phyloP scores from a whole-genome alignment of 2,329 filamentous ascomycete genomes.

The Epichloe coenophiala region DNA sequence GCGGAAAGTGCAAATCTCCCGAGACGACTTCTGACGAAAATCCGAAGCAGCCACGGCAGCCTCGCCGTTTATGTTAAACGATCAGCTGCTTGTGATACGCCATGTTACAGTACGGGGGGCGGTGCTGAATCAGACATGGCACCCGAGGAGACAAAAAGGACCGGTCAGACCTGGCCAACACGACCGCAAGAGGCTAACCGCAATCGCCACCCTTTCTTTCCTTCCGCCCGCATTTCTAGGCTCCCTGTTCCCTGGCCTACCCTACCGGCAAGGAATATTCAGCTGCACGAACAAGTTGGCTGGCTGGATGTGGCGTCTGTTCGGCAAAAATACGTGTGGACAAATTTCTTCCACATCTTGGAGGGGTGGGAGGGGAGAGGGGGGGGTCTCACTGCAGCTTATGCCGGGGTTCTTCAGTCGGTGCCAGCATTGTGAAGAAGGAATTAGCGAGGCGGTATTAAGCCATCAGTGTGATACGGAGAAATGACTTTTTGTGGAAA shows the following conservation, averaged over 20 bases:
- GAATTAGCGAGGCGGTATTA: too few species aligned
- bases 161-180: not conserved
- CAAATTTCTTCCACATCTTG: not conserved
- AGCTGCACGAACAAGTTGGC: too few species aligned
- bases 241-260: not conserved
- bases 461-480: not conserved
- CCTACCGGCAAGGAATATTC: too few species aligned
- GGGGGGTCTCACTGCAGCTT: not conserved
- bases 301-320: not conserved
- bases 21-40: not conserved
- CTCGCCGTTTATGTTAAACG: not conserved
- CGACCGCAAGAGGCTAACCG: not conserved
- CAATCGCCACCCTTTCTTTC: not conserved
- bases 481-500: not conserved
- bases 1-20: not conserved
- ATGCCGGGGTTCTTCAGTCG: not conserved
- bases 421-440: not conserved
- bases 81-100: constrained; percentile 1
- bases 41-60: not conserved
- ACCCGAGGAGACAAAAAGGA: not conserved
- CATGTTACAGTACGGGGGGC: not conserved
- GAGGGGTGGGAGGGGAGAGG: not conserved
- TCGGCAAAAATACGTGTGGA: not conserved
- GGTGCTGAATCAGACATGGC: not conserved
- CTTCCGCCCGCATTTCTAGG: not conserved